These are phyloP conservation scores for Citrullus amarus DNA, from an alignment of 306 rosid genomes.

Conservation along the genomic window DNA sequence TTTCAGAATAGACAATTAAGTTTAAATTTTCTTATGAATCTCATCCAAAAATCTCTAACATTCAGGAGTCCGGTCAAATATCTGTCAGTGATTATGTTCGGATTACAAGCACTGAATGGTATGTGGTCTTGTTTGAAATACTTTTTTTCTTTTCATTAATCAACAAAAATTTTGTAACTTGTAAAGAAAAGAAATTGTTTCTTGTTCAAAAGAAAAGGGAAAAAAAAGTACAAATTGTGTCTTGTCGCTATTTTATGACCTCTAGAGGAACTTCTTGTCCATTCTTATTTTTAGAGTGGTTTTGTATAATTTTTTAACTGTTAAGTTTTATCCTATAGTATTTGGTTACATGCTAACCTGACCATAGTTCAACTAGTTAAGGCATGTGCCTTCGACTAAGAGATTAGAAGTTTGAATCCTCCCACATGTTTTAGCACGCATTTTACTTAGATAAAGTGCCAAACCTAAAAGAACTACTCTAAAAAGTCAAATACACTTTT, in stretches of 20 bases:
- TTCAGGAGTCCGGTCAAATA: slow-evolving; percentile 87
- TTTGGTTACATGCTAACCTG: not conserved
- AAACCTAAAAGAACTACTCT: not conserved
- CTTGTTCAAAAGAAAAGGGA: not conserved
- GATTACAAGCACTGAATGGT: slow-evolving; percentile 85
- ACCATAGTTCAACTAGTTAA: too few relatives aligned
- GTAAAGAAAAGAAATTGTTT: not conserved
- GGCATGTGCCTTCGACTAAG: too few relatives aligned
- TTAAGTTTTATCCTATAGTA: not conserved
- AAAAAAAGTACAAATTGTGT: slow-evolving; percentile 32
- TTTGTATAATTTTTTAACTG: not conserved
- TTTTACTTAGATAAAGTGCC: not conserved
- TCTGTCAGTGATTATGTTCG: slow-evolving; percentile 74
- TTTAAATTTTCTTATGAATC: slow-evolving; percentile 7
- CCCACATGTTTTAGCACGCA: too few relatives aligned
- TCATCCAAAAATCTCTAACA: not conserved
- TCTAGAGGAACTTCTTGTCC: not conserved
- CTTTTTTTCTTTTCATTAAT: not conserved
- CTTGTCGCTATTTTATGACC: not conserved
- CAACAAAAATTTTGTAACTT: not conserved
- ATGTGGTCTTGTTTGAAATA: not conserved
- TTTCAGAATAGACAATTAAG: slow-evolving; percentile 5
- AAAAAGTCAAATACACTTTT: not conserved
- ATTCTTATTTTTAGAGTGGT: not conserved
- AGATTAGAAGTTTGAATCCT: too few relatives aligned